phyloP scores from a whole-genome alignment of 164 flowering plant genomes.

The grape (Vitis vinifera) region DNA sequence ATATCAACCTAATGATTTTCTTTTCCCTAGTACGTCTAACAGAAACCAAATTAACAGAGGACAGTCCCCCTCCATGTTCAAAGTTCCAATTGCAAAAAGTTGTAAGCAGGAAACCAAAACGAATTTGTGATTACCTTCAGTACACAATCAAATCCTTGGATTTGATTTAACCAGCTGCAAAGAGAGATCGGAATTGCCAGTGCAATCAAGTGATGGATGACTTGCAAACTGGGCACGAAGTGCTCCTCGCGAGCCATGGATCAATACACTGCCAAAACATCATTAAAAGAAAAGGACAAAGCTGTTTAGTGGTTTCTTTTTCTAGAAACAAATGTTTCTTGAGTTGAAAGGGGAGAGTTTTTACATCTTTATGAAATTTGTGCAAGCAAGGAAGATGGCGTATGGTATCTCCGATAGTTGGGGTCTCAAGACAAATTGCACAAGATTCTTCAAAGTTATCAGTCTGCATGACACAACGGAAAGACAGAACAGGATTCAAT shows the following conservation, averaged over 20 bases:
- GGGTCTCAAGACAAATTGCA: conserved; percentile 86
- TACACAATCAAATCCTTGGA: background rate
- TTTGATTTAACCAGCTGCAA: background rate
- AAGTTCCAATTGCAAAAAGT: conserved; percentile 2
- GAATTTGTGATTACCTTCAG: background rate
- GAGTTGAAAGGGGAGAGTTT: background rate
- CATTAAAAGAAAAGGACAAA: background rate
- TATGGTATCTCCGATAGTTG: conserved; percentile 69
- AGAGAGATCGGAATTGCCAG: background rate
- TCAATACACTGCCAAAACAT: conserved; percentile 85
- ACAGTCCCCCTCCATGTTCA: background rate
- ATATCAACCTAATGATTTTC: background rate
- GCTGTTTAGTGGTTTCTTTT: background rate
- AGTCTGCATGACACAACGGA: conserved; percentile 35
- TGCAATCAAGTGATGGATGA: conserved; percentile 55
- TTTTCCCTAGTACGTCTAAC: background rate
- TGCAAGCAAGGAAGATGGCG: conserved; percentile 97
- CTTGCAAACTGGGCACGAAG: conserved; percentile 94
- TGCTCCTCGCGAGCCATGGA: conserved; percentile 79
- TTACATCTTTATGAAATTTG: conserved; percentile 96
- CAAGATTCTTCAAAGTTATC: conserved; percentile 71
- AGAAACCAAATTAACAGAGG: background rate
- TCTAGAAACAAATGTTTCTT: background rate
- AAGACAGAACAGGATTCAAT: background rate
- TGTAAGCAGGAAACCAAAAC: background rate